Conservation (phyloP, 495 filamentous ascomycete species). For the Peziza echinospora region DNA sequence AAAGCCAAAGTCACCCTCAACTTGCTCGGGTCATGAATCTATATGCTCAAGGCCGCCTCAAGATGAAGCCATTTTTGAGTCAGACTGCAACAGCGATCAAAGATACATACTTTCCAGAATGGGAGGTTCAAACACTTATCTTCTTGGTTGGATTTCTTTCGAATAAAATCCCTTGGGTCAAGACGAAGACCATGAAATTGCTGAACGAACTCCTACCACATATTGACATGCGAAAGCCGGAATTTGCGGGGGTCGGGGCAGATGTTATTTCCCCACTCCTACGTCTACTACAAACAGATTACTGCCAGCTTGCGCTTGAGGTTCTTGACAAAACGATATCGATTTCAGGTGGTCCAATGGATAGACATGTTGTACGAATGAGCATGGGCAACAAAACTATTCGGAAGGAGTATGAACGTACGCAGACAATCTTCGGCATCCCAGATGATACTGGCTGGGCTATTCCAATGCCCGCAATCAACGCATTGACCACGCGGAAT, state of each 20-base stretch:
- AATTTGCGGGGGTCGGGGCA: constrained; percentile 76
- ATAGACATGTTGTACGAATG: constrained; percentile 86
- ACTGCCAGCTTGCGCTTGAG: constrained; percentile 72
- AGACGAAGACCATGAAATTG: constrained; percentile 74
- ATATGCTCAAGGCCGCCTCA: constrained; percentile 47
- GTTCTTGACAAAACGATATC: constrained; percentile 88
- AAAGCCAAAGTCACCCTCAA: constrained; percentile 22
- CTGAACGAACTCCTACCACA: constrained; percentile 69
- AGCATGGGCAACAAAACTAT: constrained; percentile 74
- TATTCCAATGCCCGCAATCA: constrained; percentile 74
- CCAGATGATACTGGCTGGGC: constrained; percentile 93
- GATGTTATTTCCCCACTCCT: constrained; percentile 89
- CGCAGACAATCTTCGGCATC: constrained; percentile 86
- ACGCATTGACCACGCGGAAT: constrained; percentile 58
- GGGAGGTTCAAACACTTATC: constrained; percentile 64
- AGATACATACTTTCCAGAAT: constrained; percentile 56
- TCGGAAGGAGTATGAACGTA: constrained; percentile 83
- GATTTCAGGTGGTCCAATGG: constrained; percentile 80
- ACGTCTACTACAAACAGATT: constrained; percentile 75
- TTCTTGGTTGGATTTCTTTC: constrained; percentile 84
- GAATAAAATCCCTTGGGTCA: constrained; percentile 72
- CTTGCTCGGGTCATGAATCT: constrained; percentile 41
- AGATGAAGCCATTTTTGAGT: constrained; percentile 47
- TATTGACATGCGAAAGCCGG: constrained; percentile 78
- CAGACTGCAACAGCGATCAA: constrained; percentile 57